A percentile compares a stretch with the other conserved stretches of the same genome.
These are phyloP conservation scores for Xylona heveae DNA, from an alignment of 495 filamentous ascomycete species.

Conservation along the genomic window DNA sequence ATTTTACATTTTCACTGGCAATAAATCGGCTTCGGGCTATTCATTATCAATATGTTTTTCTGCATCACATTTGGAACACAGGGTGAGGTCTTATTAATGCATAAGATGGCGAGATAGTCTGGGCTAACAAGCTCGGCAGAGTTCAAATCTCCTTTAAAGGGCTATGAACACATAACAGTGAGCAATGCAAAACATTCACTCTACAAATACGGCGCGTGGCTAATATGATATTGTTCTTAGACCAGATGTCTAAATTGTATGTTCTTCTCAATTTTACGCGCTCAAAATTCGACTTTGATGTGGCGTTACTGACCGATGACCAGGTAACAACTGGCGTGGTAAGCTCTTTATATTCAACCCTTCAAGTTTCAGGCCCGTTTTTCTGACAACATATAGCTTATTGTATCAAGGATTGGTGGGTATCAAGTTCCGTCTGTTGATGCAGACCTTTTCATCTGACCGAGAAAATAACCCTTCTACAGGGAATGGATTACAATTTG, in stretches of 20 bases:
- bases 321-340: conserved; percentile 28
- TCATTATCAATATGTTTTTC: no score
- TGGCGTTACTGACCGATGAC: background rate
- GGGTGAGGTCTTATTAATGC: conserved; percentile 16
- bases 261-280: no score
- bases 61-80: conserved; percentile 35
- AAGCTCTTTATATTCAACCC: background rate
- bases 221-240: background rate
- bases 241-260: conserved; percentile 31
- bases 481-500: conserved; percentile 34
- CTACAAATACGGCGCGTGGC: background rate
- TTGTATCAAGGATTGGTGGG: conserved; percentile 29
- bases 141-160: conserved; percentile 27
- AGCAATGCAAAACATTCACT: background rate
- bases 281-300: background rate
- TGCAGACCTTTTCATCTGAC: conserved; percentile 8
- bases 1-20: no score
- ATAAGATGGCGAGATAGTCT: conserved; percentile 1
- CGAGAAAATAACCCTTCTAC: no score
- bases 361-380: background rate
- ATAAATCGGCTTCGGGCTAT: no score
- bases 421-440: background rate
- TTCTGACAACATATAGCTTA: conserved; percentile 9
- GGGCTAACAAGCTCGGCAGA: conserved; percentile 14
- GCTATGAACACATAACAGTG: conserved; percentile 29